A percentile compares a stretch with the other conserved stretches of the same genome.
These are phyloP conservation scores for Vaccinium corymbosum DNA, from an alignment of 148 eudicot species.

Conservation along the genomic window DNA sequence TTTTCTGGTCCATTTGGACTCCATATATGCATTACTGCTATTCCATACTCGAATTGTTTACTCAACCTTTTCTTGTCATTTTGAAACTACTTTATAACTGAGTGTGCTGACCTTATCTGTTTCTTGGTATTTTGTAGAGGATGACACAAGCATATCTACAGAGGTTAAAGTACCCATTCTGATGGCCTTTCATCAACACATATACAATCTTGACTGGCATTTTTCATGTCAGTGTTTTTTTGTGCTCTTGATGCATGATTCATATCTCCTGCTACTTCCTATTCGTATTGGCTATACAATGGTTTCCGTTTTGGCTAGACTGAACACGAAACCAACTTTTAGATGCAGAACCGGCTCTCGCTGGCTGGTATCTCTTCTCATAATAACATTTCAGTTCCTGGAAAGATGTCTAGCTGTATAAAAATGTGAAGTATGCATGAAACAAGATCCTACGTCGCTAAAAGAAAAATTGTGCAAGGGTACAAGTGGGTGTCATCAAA, in stretches of 20 bases:
- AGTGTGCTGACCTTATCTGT: neutral
- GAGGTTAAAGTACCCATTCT: slow-evolving; percentile 85
- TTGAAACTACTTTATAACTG: neutral
- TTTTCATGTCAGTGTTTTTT: slow-evolving; percentile 65
- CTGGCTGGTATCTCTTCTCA: neutral
- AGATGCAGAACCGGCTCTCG: neutral
- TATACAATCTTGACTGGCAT: slow-evolving; percentile 77
- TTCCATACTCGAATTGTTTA: neutral
- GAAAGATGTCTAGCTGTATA: neutral
- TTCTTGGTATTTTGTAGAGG: slow-evolving; percentile 55
- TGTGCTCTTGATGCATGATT: slow-evolving; percentile 8
- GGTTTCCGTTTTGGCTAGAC: neutral
- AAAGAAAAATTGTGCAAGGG: neutral
- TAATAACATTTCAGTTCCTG: neutral
- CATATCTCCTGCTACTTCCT: neutral
- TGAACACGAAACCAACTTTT: neutral
- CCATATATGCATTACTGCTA: neutral
- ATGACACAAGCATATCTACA: slow-evolving; percentile 76
- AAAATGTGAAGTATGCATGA: neutral
- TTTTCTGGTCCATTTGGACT: neutral
- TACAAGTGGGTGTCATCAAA: neutral
- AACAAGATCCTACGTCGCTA: neutral
- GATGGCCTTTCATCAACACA: slow-evolving; percentile 67
- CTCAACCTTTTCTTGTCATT: neutral
- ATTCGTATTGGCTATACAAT: neutral